These are phyloP conservation scores for Microascus cirrosus DNA, from an alignment of 2,329 filamentous ascomycete species.

Conservation along the genomic window DNA sequence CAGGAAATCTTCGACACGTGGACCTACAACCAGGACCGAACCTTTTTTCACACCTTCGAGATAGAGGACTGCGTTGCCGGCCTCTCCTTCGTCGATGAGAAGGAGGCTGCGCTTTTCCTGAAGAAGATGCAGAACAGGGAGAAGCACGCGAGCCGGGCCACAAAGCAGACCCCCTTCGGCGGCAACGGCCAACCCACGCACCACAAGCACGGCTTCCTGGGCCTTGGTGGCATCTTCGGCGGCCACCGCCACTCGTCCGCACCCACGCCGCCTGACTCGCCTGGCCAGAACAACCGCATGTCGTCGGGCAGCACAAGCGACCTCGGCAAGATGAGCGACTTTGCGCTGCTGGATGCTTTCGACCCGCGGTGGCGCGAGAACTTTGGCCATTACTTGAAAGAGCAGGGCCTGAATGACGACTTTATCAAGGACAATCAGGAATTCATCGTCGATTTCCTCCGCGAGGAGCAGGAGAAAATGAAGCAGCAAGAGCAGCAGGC, in stretches of 20 bases:
- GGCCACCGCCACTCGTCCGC: slow-evolving; percentile 49
- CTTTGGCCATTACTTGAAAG: slow-evolving; percentile 51
- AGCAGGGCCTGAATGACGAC: slow-evolving; percentile 54
- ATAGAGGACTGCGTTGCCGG: slow-evolving; percentile 84
- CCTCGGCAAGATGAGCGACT: slow-evolving; percentile 34
- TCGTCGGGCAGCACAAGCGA: slow-evolving; percentile 37
- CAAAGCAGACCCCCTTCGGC: slow-evolving; percentile 65
- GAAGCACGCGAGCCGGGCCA: slow-evolving; percentile 88
- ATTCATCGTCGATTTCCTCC: slow-evolving; percentile 55
- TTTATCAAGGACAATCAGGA: slow-evolving; percentile 59
- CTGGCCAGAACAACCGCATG: slow-evolving; percentile 27
- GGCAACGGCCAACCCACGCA: slow-evolving; percentile 26
- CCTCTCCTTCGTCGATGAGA: slow-evolving; percentile 90
- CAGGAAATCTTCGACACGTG: slow-evolving; percentile 97
- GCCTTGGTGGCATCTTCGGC: slow-evolving; percentile 49
- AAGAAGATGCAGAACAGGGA: slow-evolving; percentile 96
- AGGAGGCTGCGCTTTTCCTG: slow-evolving; percentile 91
- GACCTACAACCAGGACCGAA: slow-evolving; percentile 90
- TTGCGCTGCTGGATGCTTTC: slow-evolving; percentile 50
- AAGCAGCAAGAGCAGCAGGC: slow-evolving; percentile 12
- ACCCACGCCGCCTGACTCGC: slow-evolving; percentile 46
- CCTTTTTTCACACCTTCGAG: slow-evolving; percentile 97
- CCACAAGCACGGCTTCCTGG: slow-evolving; percentile 29
- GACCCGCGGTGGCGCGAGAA: slow-evolving; percentile 55
- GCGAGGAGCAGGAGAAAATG: slow-evolving; percentile 39